Conservation (phyloP, 208 protist genomes). For the Porcisia deanei region DNA sequence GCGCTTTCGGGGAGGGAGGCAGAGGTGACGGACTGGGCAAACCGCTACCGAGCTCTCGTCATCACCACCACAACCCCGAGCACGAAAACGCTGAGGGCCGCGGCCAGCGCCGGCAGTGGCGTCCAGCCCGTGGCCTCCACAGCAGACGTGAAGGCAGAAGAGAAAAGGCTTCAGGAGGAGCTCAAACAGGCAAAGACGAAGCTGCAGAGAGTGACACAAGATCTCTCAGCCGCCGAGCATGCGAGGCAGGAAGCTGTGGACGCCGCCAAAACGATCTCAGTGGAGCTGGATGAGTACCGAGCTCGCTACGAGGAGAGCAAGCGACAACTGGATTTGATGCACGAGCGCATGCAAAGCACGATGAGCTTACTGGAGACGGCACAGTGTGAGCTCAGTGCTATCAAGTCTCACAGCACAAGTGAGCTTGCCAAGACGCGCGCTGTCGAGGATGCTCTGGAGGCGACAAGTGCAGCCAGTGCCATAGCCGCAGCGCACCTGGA, state of each 20-base stretch:
- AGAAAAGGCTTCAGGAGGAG: slow-evolving; percentile 28
- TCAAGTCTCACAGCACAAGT: slow-evolving; percentile 24
- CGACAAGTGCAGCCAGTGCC: slow-evolving; percentile 2
- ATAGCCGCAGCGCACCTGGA: slow-evolving; percentile 41
- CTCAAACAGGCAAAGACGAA: slow-evolving; percentile 28
- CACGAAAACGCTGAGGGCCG: neutral
- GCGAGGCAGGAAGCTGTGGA: slow-evolving; percentile 32
- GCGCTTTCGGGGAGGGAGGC: slow-evolving; percentile 38
- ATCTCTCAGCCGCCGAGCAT: slow-evolving; percentile 24
- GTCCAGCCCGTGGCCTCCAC: neutral
- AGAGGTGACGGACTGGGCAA: slow-evolving; percentile 38
- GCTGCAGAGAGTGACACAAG: slow-evolving; percentile 15
- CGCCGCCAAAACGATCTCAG: slow-evolving; percentile 6
- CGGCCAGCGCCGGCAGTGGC: neutral
- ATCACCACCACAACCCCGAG: slow-evolving; percentile 17
- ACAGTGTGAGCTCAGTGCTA: slow-evolving; percentile 45
- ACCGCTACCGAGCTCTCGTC: slow-evolving; percentile 35
- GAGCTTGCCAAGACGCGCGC: slow-evolving; percentile 35
- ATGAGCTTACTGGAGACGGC: slow-evolving; percentile 46
- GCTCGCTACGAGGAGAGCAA: slow-evolving; percentile 40
- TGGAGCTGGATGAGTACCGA: slow-evolving; percentile 39
- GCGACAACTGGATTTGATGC: slow-evolving; percentile 34
- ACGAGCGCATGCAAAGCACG: slow-evolving; percentile 48
- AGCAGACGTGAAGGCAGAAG: slow-evolving; percentile 14
- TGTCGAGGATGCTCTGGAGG: slow-evolving; percentile 35